Conservation (phyloP, 345 rosid species). For the Rhodamnia argentea region DNA sequence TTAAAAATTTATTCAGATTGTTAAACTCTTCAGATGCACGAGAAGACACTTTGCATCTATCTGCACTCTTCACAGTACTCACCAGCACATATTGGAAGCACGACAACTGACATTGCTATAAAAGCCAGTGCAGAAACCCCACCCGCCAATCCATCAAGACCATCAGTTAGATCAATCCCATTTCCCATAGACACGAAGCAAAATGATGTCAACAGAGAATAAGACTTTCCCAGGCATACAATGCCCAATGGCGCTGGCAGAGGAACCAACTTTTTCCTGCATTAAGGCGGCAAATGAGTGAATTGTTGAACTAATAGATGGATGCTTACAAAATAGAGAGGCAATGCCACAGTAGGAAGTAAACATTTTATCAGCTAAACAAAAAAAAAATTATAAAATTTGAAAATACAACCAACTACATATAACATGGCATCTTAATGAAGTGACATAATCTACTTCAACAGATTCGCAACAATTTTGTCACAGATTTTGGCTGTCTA, state of each 20-base stretch:
- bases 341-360: not conserved
- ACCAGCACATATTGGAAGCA: constrained; percentile 91
- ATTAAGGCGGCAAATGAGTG: not conserved
- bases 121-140: constrained; percentile 83
- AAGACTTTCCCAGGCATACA: constrained; percentile 58
- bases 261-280: constrained; percentile 82
- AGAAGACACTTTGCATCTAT: not conserved
- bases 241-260: constrained; percentile 85
- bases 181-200: constrained; percentile 84
- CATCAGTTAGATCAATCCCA: constrained; percentile 63
- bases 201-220: constrained; percentile 56
- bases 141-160: constrained; percentile 84
- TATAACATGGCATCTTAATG: not conserved
- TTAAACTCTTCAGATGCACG: not conserved
- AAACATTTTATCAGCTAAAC: not conserved
- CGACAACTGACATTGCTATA: constrained; percentile 77
- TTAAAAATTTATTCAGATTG: not conserved
- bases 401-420: not conserved
- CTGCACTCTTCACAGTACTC: constrained; percentile 11
- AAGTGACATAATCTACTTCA: not conserved
- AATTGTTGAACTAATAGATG: not conserved
- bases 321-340: not conserved
- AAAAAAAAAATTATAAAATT: not conserved
- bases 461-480: not conserved
- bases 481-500: not conserved